These are phyloP conservation scores for Cyphellophora europaea DNA, from an alignment of 2,329 filamentous ascomycete genomes.

Conservation along the genomic window DNA sequence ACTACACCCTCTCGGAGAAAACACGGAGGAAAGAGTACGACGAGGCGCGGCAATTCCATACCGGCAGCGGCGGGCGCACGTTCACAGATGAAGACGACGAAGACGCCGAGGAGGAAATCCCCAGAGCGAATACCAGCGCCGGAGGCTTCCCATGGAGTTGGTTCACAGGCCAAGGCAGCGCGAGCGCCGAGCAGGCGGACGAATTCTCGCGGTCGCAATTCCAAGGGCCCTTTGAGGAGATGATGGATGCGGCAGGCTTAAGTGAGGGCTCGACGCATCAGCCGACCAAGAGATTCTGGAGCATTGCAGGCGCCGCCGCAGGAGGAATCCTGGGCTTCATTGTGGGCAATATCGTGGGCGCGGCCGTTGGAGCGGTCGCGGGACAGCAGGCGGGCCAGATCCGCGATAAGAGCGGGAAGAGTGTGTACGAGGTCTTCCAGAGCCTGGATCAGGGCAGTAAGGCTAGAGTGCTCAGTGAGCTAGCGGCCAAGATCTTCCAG, in stretches of 20 bases:
- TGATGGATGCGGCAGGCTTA: slow-evolving; percentile 84
- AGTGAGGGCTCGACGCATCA: slow-evolving; percentile 41
- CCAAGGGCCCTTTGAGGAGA: slow-evolving; percentile 77
- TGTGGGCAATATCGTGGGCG: slow-evolving; percentile 80
- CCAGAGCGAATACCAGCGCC: slow-evolving; percentile 21
- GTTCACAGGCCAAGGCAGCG: slow-evolving; percentile 27
- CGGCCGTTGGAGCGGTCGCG: slow-evolving; percentile 81
- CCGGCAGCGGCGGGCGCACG: slow-evolving; percentile 34
- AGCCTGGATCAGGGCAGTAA: slow-evolving; percentile 78
- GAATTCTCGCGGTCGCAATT: slow-evolving; percentile 71
- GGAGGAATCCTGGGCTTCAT: slow-evolving; percentile 92
- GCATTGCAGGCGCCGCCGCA: slow-evolving; percentile 71
- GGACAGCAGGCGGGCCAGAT: slow-evolving; percentile 88
- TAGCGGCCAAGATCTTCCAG: slow-evolving; percentile 74
- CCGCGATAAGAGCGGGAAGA: slow-evolving; percentile 85
- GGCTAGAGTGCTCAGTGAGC: slow-evolving; percentile 67
- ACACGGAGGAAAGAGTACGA: slow-evolving; percentile 77
- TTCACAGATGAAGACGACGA: slow-evolving; percentile 40
- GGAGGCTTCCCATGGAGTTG: slow-evolving; percentile 57
- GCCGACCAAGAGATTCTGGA: slow-evolving; percentile 73
- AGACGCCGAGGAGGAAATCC: slow-evolving; percentile 22
- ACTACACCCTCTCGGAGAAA: slow-evolving; percentile 80
- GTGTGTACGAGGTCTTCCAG: slow-evolving; percentile 82
- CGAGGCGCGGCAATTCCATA: slow-evolving; percentile 52
- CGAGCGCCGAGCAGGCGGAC: slow-evolving; percentile 33